Conservation (phyloP, 2,329 filamentous ascomycete species). For the Pseudogymnoascus sp. region DNA sequence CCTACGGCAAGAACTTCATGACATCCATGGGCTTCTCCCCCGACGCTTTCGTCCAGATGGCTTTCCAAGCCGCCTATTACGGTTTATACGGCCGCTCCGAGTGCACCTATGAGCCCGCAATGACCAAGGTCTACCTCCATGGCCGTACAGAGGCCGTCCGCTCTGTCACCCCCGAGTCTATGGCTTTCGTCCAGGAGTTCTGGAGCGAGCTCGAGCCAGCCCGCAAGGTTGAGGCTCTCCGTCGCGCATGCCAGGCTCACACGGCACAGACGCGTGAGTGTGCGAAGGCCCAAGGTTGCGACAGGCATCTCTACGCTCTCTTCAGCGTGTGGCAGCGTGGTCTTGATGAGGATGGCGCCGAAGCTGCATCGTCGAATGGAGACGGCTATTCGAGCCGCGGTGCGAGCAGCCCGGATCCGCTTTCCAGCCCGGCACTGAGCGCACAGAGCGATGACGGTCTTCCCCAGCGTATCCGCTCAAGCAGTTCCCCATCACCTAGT, state of each 20-base stretch:
- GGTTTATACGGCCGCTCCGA: constrained; percentile 90
- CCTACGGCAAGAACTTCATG: constrained; percentile 96
- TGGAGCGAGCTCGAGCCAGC: constrained; percentile 84
- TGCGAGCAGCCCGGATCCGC: constrained; percentile 27
- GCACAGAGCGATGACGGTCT: background rate
- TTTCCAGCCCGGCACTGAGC: background rate
- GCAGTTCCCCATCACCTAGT: constrained; percentile 39
- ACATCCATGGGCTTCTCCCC: constrained; percentile 95
- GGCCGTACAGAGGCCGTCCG: constrained; percentile 91
- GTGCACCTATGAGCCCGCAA: constrained; percentile 94
- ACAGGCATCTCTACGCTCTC: constrained; percentile 86
- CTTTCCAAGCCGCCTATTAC: constrained; percentile 96
- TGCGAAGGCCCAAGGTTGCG: constrained; percentile 82
- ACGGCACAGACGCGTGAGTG: constrained; percentile 73
- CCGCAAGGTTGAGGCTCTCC: constrained; percentile 77
- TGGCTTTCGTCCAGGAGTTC: constrained; percentile 87
- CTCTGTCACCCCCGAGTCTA: constrained; percentile 71
- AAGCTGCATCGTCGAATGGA: constrained; percentile 41
- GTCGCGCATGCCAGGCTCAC: constrained; percentile 76
- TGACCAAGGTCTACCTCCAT: constrained; percentile 93
- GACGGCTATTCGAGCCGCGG: constrained; percentile 52
- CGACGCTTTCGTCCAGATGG: constrained; percentile 97
- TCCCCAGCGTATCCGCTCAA: constrained; percentile 22
- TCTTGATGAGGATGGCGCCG: constrained; percentile 61
- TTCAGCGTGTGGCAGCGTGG: constrained; percentile 92